These are phyloP conservation scores for Skeletonema potamos DNA, from an alignment of 108 stramenopile species.

Conservation along the genomic window DNA sequence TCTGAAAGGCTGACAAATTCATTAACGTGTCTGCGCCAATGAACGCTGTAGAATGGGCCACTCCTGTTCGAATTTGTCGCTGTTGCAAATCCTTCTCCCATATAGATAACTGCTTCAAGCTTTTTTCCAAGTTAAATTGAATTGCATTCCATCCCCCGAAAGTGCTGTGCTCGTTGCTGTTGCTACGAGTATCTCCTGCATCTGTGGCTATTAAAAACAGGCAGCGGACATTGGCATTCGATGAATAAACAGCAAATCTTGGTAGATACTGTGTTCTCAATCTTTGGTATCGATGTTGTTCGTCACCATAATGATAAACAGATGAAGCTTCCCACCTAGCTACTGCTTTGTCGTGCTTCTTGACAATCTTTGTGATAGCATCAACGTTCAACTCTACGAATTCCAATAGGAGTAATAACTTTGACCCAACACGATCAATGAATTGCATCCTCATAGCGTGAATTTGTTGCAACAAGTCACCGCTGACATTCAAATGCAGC, in stretches of 20 bases:
- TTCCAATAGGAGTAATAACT: constrained; percentile 54
- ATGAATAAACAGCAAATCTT: constrained; percentile 25
- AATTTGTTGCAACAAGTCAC: constrained; percentile 12
- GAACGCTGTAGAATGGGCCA: too few relatives aligned
- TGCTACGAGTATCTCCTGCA: constrained; percentile 19
- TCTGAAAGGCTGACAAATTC: background rate
- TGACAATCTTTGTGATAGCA: constrained; percentile 76
- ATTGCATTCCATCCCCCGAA: constrained; percentile 40
- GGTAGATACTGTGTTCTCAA: constrained; percentile 36
- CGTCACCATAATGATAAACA: background rate
- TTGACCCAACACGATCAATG: constrained; percentile 35
- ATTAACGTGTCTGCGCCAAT: background rate
- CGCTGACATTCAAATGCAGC: background rate
- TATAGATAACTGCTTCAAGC: constrained; percentile 17
- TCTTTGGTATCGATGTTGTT: constrained; percentile 30
- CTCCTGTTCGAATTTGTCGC: background rate
- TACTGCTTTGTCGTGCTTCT: constrained; percentile 80
- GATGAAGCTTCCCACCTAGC: constrained; percentile 15
- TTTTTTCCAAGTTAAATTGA: constrained; percentile 25
- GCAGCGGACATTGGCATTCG: constrained; percentile 37
- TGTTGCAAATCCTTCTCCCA: constrained; percentile 17
- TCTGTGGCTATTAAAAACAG: constrained; percentile 30
- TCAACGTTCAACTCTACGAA: constrained; percentile 68
- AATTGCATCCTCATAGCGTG: constrained; percentile 17
- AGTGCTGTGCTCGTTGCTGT: background rate